These are phyloP conservation scores for Gnomoniopsis smithogilvyi DNA, from an alignment of 2,329 filamentous ascomycete species.

Conservation along the genomic window DNA sequence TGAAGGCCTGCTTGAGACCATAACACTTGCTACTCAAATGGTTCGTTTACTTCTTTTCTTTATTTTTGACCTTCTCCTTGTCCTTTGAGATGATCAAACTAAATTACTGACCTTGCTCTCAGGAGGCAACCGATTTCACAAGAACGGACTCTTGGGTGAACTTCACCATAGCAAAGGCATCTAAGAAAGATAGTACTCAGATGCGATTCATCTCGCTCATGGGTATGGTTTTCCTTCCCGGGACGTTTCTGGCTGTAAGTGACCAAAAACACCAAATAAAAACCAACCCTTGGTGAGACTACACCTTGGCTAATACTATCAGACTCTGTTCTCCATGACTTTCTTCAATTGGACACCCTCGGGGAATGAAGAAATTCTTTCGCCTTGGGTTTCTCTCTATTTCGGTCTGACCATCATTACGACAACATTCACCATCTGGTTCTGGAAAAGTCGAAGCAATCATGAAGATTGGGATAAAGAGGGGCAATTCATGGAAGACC, in stretches of 20 bases:
- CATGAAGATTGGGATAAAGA: too few relatives aligned
- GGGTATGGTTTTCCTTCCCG: slow-evolving; percentile 24
- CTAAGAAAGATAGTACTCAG: slow-evolving; percentile 20
- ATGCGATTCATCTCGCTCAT: slow-evolving; percentile 18
- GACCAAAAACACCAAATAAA: neutral
- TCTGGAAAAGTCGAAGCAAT: too few relatives aligned
- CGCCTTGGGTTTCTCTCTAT: slow-evolving; percentile 21
- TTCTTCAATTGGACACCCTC: slow-evolving; percentile 23
- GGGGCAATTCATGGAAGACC: too few relatives aligned
- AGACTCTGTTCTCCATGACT: slow-evolving; percentile 21
- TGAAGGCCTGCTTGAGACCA: slow-evolving; percentile 16
- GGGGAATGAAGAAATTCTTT: slow-evolving; percentile 17
- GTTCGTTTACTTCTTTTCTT: slow-evolving; percentile 7
- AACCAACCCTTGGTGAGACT: too few relatives aligned
- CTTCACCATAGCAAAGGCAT: slow-evolving; percentile 18
- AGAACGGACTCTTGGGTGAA: slow-evolving; percentile 16
- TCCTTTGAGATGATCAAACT: too few relatives aligned
- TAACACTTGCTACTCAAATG: slow-evolving; percentile 19
- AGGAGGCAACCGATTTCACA: slow-evolving; percentile 23
- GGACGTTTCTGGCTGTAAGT: slow-evolving; percentile 24
- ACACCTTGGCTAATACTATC: too few relatives aligned
- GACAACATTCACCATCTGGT: slow-evolving; percentile 7
- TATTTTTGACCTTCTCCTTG: too few relatives aligned
- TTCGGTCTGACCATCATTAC: slow-evolving; percentile 18
- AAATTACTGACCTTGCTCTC: neutral